Conservation (phyloP, 2,329 filamentous ascomycete species). For the Aspergillus transmontanensis region DNA sequence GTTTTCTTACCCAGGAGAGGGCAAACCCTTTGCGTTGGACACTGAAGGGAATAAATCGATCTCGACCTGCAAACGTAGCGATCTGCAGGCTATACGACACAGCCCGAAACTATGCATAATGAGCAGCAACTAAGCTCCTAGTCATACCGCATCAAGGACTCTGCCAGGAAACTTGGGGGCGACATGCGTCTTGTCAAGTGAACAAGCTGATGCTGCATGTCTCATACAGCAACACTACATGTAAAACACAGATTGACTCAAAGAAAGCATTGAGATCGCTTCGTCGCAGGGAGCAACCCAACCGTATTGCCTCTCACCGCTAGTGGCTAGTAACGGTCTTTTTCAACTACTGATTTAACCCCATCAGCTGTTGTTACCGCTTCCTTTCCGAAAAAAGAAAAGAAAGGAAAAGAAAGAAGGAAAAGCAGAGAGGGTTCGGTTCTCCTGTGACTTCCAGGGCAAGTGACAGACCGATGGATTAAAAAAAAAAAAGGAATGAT, state of each 20-base stretch:
- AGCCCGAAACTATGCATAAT: conserved; percentile 7
- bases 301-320: neutral
- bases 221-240: conserved; percentile 4
- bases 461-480: neutral
- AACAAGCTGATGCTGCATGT: neutral
- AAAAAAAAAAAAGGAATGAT: neutral
- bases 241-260: neutral
- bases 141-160: conserved; percentile 4
- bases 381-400: neutral
- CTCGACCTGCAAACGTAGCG: neutral
- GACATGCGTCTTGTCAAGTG: neutral
- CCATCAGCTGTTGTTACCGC: neutral
- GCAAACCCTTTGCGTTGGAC: neutral
- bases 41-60: neutral
- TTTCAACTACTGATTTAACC: neutral
- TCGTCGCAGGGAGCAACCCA: neutral
- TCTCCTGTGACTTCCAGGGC: neutral
- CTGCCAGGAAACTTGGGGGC: neutral
- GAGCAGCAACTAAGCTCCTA: conserved; percentile 3
- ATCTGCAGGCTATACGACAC: conserved; percentile 10
- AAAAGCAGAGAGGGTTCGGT: neutral
- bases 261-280: neutral
- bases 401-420: neutral
- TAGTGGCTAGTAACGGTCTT: neutral
- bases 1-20: neutral